Percentiles rank a stretch among this genome's conserved stretches.
Conservation (phyloP, 1,284 basidiomycete genomes). For the Malassezia caprae region DNA sequence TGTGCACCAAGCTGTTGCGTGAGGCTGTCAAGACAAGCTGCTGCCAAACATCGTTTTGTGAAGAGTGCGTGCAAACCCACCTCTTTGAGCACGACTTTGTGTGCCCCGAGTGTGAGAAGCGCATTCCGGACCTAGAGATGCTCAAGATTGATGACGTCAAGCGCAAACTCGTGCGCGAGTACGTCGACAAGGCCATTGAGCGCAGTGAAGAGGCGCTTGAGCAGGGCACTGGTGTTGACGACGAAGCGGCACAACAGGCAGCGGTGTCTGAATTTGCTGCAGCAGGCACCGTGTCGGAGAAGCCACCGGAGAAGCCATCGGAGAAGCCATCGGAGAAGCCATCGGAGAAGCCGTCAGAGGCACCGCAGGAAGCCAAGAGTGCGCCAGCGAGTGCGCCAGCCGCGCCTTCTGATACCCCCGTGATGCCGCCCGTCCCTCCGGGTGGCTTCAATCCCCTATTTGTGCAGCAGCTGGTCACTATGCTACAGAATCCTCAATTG, state of each 20-base stretch:
- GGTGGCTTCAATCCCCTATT: slow-evolving; percentile 30
- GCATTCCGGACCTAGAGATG: slow-evolving; percentile 35
- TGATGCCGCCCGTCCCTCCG: slow-evolving; percentile 10
- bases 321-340: neutral
- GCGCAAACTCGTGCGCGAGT: slow-evolving; percentile 34
- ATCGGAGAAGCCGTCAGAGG: neutral
- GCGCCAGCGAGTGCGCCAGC: neutral
- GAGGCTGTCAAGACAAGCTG: slow-evolving; percentile 42
- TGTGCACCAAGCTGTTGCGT: slow-evolving; percentile 40
- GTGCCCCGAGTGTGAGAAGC: slow-evolving; percentile 46
- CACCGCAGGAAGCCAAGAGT: neutral
- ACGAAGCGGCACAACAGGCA: slow-evolving; percentile 18
- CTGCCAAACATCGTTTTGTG: slow-evolving; percentile 41
- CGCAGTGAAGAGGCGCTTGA: slow-evolving; percentile 36
- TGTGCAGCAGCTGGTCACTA: slow-evolving; percentile 43
- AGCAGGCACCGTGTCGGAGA: slow-evolving; percentile 4
- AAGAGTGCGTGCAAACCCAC: slow-evolving; percentile 46
- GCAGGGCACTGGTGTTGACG: slow-evolving; percentile 29
- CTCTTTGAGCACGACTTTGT: slow-evolving; percentile 45
- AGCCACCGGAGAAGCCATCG: too few relatives aligned
- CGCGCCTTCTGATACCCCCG: slow-evolving; percentile 6
- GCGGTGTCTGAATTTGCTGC: slow-evolving; percentile 13
- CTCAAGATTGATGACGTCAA: slow-evolving; percentile 39
- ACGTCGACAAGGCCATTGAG: slow-evolving; percentile 38
- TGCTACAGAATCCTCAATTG: slow-evolving; percentile 40